Conservation (phyloP, 208 protist species). For the Acanthamoeba polyphaga region DNA sequence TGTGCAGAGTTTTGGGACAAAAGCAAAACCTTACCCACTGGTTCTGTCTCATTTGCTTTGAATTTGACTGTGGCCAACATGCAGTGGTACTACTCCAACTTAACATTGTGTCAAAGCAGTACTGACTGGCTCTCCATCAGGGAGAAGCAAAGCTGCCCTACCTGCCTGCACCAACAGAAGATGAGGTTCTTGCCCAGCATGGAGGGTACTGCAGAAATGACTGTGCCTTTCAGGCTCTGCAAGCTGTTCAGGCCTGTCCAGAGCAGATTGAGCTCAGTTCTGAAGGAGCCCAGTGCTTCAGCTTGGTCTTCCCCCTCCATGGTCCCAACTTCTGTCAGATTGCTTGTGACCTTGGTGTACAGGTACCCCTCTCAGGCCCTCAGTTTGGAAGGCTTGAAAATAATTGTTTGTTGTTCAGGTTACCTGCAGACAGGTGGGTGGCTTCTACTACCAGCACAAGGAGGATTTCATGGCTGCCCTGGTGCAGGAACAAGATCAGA, state of each 20-base stretch:
- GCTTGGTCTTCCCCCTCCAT: neutral
- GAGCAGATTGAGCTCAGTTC: neutral
- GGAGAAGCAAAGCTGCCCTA: neutral
- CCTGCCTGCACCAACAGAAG: neutral
- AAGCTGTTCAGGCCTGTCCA: neutral
- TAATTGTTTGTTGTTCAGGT: neutral
- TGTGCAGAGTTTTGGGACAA: neutral
- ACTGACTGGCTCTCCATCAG: no score
- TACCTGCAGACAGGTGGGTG: neutral
- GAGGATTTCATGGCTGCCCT: neutral
- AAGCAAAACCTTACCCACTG: neutral
- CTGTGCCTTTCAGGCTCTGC: neutral
- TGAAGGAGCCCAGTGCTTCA: neutral
- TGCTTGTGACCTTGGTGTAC: neutral
- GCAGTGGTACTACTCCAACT: neutral
- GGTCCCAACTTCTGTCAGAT: neutral
- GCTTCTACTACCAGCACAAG: conserved; percentile 6
- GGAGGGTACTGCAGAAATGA: neutral
- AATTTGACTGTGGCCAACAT: neutral
- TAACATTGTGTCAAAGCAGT: no score
- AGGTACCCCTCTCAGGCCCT: no score
- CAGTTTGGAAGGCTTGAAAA: no score
- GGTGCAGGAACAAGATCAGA: neutral
- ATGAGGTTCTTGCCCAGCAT: neutral
- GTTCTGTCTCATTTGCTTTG: neutral